These are phyloP conservation scores for Cutaneotrichosporon sp. DNA, from an alignment of 1,284 basidiomycete genomes.

Conservation along the genomic window DNA sequence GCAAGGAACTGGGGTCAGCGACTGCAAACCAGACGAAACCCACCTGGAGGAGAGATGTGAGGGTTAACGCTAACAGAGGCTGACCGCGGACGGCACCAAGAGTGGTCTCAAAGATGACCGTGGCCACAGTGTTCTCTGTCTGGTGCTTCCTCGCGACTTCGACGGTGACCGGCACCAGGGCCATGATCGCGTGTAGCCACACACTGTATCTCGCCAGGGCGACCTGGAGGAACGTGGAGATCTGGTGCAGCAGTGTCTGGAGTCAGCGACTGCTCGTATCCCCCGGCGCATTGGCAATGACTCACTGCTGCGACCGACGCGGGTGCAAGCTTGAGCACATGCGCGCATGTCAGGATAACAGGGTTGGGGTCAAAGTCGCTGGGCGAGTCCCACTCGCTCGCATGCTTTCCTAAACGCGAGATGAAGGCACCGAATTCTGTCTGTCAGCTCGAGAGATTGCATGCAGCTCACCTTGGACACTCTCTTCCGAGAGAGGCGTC, in stretches of 20 bases:
- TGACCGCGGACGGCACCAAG: slow-evolving; percentile 32
- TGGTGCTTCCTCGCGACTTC: slow-evolving; percentile 14
- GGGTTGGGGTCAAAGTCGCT: slow-evolving; percentile 41
- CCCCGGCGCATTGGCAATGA: neutral
- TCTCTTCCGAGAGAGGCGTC: slow-evolving; percentile 29
- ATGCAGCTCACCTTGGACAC: slow-evolving; percentile 27
- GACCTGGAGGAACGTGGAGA: slow-evolving; percentile 37
- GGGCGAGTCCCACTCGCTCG: slow-evolving; percentile 35
- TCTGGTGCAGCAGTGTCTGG: slow-evolving; percentile 34
- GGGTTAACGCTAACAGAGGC: slow-evolving; percentile 22
- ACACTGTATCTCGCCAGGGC: slow-evolving; percentile 34
- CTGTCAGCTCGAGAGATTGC: slow-evolving; percentile 4
- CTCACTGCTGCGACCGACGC: slow-evolving; percentile 15
- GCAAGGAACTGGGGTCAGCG: slow-evolving; percentile 18
- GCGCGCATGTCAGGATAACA: slow-evolving; percentile 24
- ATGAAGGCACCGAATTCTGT: slow-evolving; percentile 39
- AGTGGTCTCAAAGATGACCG: slow-evolving; percentile 32
- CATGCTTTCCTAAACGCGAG: slow-evolving; percentile 36
- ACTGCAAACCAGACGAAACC: neutral
- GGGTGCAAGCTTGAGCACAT: slow-evolving; percentile 25
- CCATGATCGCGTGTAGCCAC: slow-evolving; percentile 11
- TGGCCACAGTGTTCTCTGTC: slow-evolving; percentile 33
- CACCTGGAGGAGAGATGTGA: slow-evolving; percentile 34
- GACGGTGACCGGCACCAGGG: slow-evolving; percentile 11
- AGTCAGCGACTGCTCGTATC: neutral